phyloP scores from a whole-genome alignment of 1,139 yeast genomes.

The Entelexis sorbosivorans region DNA sequence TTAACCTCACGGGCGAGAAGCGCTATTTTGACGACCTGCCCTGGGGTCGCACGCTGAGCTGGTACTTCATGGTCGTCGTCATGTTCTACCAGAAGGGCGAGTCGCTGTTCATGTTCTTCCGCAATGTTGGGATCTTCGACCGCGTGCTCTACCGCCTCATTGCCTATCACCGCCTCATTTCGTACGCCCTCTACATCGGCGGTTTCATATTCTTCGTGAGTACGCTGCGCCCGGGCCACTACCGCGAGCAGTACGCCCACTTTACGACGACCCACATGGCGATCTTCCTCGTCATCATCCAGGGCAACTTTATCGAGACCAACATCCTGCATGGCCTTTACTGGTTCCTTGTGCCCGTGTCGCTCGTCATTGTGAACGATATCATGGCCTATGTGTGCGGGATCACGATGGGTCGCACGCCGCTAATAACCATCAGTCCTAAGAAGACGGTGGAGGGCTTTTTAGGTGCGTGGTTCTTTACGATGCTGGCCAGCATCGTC shows the following conservation, averaged over 20 bases:
- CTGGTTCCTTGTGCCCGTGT: slow-evolving; percentile 89
- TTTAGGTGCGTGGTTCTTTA: slow-evolving; percentile 94
- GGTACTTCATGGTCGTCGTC: slow-evolving; percentile 66
- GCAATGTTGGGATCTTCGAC: slow-evolving; percentile 38
- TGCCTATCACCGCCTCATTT: slow-evolving; percentile 68
- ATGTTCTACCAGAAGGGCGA: slow-evolving; percentile 85
- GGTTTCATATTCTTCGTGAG: slow-evolving; percentile 88
- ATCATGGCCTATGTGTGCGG: slow-evolving; percentile 96
- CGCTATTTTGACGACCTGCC: slow-evolving; percentile 77
- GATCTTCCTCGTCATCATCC: slow-evolving; percentile 76
- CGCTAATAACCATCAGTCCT: slow-evolving; percentile 85
- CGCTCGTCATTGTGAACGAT: slow-evolving; percentile 86
- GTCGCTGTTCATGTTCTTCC: slow-evolving; percentile 55
- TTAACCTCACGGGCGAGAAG: slow-evolving; percentile 69
- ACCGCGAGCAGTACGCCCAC: slow-evolving; percentile 87
- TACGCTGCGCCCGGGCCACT: slow-evolving; percentile 78
- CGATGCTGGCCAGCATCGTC: slow-evolving; percentile 61
- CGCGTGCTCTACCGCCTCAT: slow-evolving; percentile 38
- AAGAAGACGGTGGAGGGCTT: slow-evolving; percentile 97
- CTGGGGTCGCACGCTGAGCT: slow-evolving; percentile 71
- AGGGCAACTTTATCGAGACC: slow-evolving; percentile 84
- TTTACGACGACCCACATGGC: slow-evolving; percentile 94
- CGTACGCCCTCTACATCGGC: slow-evolving; percentile 71
- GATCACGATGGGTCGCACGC: slow-evolving; percentile 89
- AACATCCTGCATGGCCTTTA: slow-evolving; percentile 83